Conservation (phyloP, 2,329 filamentous ascomycete species). For the Lasiodiplodia theobromae region DNA sequence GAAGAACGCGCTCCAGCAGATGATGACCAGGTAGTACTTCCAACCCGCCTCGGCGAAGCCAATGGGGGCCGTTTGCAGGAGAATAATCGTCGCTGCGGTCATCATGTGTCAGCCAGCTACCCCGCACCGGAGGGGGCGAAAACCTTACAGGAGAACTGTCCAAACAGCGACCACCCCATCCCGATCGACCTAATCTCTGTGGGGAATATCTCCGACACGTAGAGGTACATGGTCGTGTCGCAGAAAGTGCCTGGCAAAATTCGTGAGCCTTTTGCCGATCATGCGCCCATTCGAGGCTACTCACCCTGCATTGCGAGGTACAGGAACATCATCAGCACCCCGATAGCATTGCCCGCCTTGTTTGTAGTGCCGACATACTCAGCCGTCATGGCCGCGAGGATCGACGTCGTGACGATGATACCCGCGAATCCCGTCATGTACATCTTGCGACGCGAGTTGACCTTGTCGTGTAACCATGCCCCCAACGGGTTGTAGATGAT, state of each 20-base stretch:
- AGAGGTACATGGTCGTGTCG: constrained; percentile 52
- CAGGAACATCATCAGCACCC: constrained; percentile 52
- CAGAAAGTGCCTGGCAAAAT: constrained; percentile 44
- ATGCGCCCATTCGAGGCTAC: constrained; percentile 38
- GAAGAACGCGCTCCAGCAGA: constrained; percentile 44
- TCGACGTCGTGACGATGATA: constrained; percentile 32
- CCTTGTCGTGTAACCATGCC: constrained; percentile 34
- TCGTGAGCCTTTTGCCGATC: constrained; percentile 11
- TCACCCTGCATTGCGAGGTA: constrained; percentile 57
- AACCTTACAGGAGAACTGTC: constrained; percentile 36
- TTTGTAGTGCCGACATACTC: constrained; percentile 49
- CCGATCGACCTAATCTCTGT: constrained; percentile 60
- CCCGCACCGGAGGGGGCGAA: neutral
- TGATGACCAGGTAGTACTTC: constrained; percentile 58
- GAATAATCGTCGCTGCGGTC: constrained; percentile 45
- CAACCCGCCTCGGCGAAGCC: constrained; percentile 51
- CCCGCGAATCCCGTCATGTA: constrained; percentile 44
- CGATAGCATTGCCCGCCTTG: constrained; percentile 49
- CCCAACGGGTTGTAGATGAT: constrained; percentile 39
- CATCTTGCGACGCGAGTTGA: constrained; percentile 33
- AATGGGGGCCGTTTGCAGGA: constrained; percentile 50
- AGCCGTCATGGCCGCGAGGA: constrained; percentile 44
- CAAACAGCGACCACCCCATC: constrained; percentile 60
- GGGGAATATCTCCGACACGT: constrained; percentile 51
- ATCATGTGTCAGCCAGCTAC: constrained; percentile 11